Conservation (phyloP, 495 filamentous ascomycete genomes). For the Xylaria castorea region DNA sequence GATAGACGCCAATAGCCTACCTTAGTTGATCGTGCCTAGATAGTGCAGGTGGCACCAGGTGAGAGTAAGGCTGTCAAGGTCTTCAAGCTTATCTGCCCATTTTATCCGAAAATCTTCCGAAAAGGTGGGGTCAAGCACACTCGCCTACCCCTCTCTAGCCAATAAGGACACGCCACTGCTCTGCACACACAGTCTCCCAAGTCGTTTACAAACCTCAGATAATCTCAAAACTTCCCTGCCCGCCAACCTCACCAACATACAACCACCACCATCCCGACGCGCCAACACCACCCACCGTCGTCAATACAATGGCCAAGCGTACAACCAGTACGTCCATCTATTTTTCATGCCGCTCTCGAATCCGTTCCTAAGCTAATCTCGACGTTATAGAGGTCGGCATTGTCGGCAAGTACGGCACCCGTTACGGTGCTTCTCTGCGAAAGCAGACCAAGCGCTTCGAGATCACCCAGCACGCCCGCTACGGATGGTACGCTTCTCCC, state of each 20-base stretch:
- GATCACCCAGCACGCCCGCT: slow-evolving; percentile 93
- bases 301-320: slow-evolving; percentile 30
- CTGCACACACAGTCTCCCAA: slow-evolving; percentile 27
- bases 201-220: slow-evolving; percentile 23
- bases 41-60: background rate
- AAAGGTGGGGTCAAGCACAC: background rate
- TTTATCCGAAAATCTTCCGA: slow-evolving; percentile 23
- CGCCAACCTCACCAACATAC: slow-evolving; percentile 24
- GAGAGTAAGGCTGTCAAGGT: background rate
- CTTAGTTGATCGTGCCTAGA: too few relatives aligned
- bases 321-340: slow-evolving; percentile 19
- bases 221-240: slow-evolving; percentile 29
- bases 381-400: slow-evolving; percentile 25
- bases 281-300: slow-evolving; percentile 22
- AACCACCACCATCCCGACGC: slow-evolving; percentile 21
- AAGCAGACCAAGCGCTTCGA: slow-evolving; percentile 99
- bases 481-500: slow-evolving; percentile 77
- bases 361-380: slow-evolving; percentile 10
- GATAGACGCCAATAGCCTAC: too few relatives aligned
- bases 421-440: slow-evolving; percentile 99
- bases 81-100: background rate
- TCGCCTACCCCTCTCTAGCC: slow-evolving; percentile 22
- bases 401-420: slow-evolving; percentile 39
- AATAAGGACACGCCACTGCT: slow-evolving; percentile 9
- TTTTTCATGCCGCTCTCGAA: background rate